A percentile compares a stretch with the other conserved stretches of the same genome.
phyloP scores from a whole-genome alignment of 2,329 filamentous ascomycete genomes.

The Huntiella bhutanensis region DNA sequence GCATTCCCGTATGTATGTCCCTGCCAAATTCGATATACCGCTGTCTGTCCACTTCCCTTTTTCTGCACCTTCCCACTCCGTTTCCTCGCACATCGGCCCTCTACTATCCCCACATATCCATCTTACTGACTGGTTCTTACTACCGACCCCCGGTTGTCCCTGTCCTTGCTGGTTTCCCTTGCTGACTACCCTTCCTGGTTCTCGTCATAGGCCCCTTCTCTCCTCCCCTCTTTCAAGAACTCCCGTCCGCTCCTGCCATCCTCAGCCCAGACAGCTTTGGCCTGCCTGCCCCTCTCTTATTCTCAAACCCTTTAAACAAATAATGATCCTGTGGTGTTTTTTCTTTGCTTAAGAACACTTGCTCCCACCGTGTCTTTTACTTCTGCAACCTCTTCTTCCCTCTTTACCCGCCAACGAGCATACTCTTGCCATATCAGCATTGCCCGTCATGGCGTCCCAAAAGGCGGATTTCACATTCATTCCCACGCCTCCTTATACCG shows the following conservation, averaged over 20 bases:
- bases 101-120: too few relatives aligned
- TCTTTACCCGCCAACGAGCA: not conserved
- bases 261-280: not conserved
- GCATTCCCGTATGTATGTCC: too few relatives aligned
- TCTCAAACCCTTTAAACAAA: not conserved
- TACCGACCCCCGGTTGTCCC: too few relatives aligned
- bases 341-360: slow-evolving; percentile 1
- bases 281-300: not conserved
- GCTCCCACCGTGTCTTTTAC: not conserved
- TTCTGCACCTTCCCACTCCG: too few relatives aligned
- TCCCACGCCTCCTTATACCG: slow-evolving; percentile 21
- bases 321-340: not conserved
- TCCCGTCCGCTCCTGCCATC: too few relatives aligned
- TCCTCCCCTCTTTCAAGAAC: not conserved
- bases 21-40: too few relatives aligned
- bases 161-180: too few relatives aligned
- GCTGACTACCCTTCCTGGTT: too few relatives aligned
- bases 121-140: too few relatives aligned
- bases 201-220: not conserved
- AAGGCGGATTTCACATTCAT: slow-evolving; percentile 25
- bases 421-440: not conserved
- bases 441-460: slow-evolving; percentile 13
- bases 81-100: too few relatives aligned
- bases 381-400: slow-evolving; percentile 1
- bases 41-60: too few relatives aligned